Evolutionary conservation across 306 rosid genomes (phyloP), one percentile per base, ranked within the genome.

Genomic region (Mimosa pudica): DNA sequence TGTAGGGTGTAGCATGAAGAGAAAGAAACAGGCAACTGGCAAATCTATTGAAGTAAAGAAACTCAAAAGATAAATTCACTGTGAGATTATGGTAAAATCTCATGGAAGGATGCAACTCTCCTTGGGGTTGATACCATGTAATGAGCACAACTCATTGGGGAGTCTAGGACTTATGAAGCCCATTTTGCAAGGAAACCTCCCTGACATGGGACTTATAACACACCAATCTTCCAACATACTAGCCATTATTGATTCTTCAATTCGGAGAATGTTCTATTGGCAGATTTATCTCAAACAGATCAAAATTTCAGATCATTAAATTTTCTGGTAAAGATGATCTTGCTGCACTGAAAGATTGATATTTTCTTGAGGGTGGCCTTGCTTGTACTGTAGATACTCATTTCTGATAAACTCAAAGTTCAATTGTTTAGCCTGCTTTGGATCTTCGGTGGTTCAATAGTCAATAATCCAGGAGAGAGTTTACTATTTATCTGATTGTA

Each of bases 211-310:
- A 24, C 30, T 24, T 24, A 24, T 24, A 24, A 24, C 30, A 24
- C 30, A 24, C 30, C 49, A 24, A 10, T 44, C 58, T 32, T 13
- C 24, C 51, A 52, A 18, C 48, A 41, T 16, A 10, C 30, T 48
- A 3, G 17, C 46, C 24, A 69, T 69, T 14, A 61, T 38, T 38
- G 42, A 45, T 75, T 79, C 55, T 68, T 68, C 60, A 10, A 47
- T 51, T 41, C 1, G 58, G 17, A 46, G 32, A 54, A 66, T 16
- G 60, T 51, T 74, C 33, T 69, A 33, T 73, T 1, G 13, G 41
- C 69, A 74, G 54, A 80, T 66, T 42, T 51, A 13, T 72, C 57
- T 20, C 57, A 6, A 24, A 1, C 74, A 66, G 71, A 13, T 36
- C 35, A 68, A 68, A 75, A 58, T 73, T 17, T 46, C 66, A 12